Base-by-base conservation (phyloP, 2,329 filamentous ascomycete species). In the Fusarium sororula region DNA sequence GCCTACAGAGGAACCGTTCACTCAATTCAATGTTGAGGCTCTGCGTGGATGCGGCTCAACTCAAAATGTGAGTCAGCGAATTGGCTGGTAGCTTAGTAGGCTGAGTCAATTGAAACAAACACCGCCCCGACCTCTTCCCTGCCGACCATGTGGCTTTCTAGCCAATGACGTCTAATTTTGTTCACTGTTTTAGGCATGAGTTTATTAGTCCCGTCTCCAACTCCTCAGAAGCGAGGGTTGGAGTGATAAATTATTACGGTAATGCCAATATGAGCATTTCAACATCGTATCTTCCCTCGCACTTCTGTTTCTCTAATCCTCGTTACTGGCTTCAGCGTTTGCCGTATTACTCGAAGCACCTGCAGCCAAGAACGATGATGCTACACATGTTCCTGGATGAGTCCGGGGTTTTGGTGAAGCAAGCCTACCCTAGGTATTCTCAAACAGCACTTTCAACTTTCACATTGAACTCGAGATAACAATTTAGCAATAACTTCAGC, bases 251-350 rank as follows among this genome's bases (percentile, higher is more conserved):
- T 35, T 35, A 15, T 35, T 1, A 38, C 28, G 12, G 26, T 14
- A 62, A 35, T 63, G 48, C 66, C 20, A 45, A 30, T 42, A 26
- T 55, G 48, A 55, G 66, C 64, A 63, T 50, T 63, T 68, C 54
- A 44, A 63, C 38, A 8, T 30, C 30, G 38, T 24, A 11, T 39
- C 38, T 39, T 38, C 6, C 26, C 39, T 24, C 44, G 28, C 32
- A 61, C 12, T 20, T 48, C 20, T n/a, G 30, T 24, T 3, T 1
- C n/a, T 37, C 38, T 12, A 22, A 26, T 32, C 20, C 22, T 22
- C 18, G 35, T 22, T 18, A 22, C 35, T 20, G 20, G 32, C 14
- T 48, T 30, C 28, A n/a, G 54, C 12, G 14, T 47, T 22, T 35
- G 15, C 7, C 28, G 28, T 60, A 30, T 30, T 24, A 42, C 35